Evolutionary conservation across 352 stramenopile species (phyloP).

Genomic region (Phytophthora chlamydospora): DNA sequence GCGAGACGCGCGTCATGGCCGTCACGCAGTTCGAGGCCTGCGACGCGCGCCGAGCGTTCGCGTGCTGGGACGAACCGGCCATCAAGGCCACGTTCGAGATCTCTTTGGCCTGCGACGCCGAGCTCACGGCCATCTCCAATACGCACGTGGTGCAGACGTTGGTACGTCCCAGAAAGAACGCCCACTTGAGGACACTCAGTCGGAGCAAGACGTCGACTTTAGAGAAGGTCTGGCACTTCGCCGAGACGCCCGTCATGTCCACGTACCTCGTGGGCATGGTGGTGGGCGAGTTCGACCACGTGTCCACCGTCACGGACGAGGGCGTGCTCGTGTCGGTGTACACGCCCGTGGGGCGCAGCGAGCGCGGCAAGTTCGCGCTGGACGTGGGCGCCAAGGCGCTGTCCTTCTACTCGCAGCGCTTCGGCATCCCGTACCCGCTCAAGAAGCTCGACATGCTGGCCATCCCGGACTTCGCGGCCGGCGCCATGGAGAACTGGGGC

Average conservation of each 20-base stretch:
- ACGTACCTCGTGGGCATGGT: conserved; percentile 95
- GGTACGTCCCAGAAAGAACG: conserved; percentile 62
- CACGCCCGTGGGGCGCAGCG: conserved; percentile 93
- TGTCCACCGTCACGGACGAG: conserved; percentile 89
- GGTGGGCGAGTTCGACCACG: conserved; percentile 97
- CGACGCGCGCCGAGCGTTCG: conserved; percentile 94
- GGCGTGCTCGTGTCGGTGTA: conserved; percentile 96
- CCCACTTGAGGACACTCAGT: conserved; percentile 52
- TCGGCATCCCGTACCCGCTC: conserved; percentile 93
- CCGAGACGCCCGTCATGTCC: conserved; percentile 96
- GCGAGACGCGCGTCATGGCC: conserved; percentile 94
- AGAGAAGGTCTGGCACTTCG: conserved; percentile 86
- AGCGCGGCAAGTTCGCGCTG: conserved; percentile 93
- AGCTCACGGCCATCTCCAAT: conserved; percentile 95
- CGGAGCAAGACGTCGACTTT: conserved; percentile 31
- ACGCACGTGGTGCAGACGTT: conserved; percentile 93
- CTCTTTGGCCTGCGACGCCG: conserved; percentile 86
- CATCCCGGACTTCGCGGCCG: conserved; percentile 96
- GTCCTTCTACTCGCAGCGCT: conserved; percentile 76
- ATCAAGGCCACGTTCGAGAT: conserved; percentile 96
- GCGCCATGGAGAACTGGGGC: conserved; percentile 97
- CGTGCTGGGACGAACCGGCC: conserved; percentile 98
- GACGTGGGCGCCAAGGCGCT: conserved; percentile 66
- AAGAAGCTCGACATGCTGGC: conserved; percentile 98
- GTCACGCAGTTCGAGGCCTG: conserved; percentile 88